A percentile compares a stretch with the other conserved stretches of the same genome.
These are phyloP conservation scores for Trichoderma parareesei DNA, from an alignment of 495 filamentous ascomycete species.

Conservation along the genomic window DNA sequence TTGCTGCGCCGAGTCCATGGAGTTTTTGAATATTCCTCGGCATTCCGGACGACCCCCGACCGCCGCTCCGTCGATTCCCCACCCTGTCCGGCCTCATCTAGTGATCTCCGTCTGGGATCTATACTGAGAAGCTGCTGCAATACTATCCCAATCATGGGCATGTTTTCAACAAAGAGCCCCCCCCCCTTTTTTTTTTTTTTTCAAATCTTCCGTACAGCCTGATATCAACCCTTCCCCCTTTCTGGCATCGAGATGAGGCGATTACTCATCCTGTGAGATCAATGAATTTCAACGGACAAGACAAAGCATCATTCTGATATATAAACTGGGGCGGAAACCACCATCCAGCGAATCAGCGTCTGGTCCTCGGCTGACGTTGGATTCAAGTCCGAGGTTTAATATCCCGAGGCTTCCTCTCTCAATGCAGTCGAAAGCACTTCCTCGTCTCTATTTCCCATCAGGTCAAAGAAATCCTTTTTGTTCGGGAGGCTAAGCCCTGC, in stretches of 20 bases:
- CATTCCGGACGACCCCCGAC: too few relatives aligned
- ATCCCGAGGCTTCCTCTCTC: not conserved
- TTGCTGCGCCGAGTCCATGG: too few relatives aligned
- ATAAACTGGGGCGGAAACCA: not conserved
- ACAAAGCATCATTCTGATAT: not conserved
- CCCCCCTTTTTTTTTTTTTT: too few relatives aligned
- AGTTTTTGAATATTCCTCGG: too few relatives aligned
- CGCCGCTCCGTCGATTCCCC: too few relatives aligned
- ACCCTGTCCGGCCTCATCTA: too few relatives aligned
- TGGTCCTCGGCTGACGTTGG: not conserved
- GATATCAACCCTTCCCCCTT: not conserved
- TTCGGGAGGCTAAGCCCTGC: not conserved
- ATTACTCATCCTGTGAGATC: not conserved
- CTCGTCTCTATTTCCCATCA: not conserved
- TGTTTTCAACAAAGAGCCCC: too few relatives aligned
- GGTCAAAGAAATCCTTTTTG: not conserved
- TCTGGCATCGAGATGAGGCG: not conserved
- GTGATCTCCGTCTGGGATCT: too few relatives aligned
- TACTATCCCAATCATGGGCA: too few relatives aligned
- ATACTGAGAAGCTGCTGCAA: too few relatives aligned
- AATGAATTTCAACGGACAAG: not conserved
- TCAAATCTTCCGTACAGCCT: too few relatives aligned
- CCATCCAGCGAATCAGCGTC: not conserved
- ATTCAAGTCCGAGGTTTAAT: constrained; percentile 3
- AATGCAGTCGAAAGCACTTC: not conserved